These are phyloP conservation scores for Trichophyton benhamiae DNA, from an alignment of 2,329 filamentous ascomycete genomes.

Conservation along the genomic window DNA sequence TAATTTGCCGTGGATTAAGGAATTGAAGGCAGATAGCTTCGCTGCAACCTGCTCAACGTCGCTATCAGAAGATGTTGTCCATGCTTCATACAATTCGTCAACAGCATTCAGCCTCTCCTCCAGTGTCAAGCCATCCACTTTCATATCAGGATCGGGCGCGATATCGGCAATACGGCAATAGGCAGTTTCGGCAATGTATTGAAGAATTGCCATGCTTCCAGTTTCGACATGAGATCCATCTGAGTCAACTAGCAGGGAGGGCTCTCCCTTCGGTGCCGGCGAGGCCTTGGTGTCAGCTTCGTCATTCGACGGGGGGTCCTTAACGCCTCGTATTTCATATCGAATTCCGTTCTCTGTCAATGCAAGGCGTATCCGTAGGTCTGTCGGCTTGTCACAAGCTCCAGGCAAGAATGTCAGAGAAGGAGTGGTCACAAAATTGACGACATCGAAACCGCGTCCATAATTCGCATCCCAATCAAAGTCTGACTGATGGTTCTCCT, in stretches of 20 bases:
- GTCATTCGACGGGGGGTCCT: slow-evolving; percentile 2
- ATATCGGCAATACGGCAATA: slow-evolving; percentile 4
- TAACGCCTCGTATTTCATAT: slow-evolving; percentile 18
- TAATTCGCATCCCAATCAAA: slow-evolving; percentile 68
- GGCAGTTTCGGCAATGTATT: slow-evolving; percentile 18
- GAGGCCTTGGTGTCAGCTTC: not conserved
- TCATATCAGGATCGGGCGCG: slow-evolving; percentile 11
- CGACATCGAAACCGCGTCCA: slow-evolving; percentile 69
- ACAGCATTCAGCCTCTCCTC: slow-evolving; percentile 18
- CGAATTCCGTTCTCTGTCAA: slow-evolving; percentile 30
- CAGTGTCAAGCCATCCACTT: slow-evolving; percentile 19
- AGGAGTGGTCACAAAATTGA: slow-evolving; percentile 35
- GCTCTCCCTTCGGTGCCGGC: not conserved
- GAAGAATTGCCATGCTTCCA: slow-evolving; percentile 25
- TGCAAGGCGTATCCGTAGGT: slow-evolving; percentile 28
- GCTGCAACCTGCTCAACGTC: not conserved
- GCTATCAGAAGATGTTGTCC: not conserved
- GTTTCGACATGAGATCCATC: slow-evolving; percentile 19
- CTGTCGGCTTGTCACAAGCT: slow-evolving; percentile 22
- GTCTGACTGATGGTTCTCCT: slow-evolving; percentile 61
- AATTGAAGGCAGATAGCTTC: slow-evolving; percentile 5
- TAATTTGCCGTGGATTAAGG: slow-evolving; percentile 19
- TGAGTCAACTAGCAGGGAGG: slow-evolving; percentile 14
- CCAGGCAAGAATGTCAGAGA: slow-evolving; percentile 21
- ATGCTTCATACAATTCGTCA: slow-evolving; percentile 2